Evolutionary conservation across 2,329 filamentous ascomycete genomes (phyloP), one percentile per base, ranked within the genome.

Genomic region (Colletotrichum tamarilloi): DNA sequence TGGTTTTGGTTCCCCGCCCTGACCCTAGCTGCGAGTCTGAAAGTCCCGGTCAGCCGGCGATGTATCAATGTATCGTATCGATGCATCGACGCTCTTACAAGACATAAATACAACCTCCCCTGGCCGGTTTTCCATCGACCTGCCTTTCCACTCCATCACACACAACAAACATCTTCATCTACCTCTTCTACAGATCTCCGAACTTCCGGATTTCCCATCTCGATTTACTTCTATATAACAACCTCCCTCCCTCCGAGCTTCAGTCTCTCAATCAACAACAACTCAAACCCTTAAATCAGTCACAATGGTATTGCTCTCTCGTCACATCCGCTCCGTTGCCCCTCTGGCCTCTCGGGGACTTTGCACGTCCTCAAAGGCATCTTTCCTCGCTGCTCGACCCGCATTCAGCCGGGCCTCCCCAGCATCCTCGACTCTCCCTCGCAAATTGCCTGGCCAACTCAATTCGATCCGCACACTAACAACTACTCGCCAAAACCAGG

Each of bases 381-480:
- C 74, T 28, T 76, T 73, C 46, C 71, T 75, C 52, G 68, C 75
- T 69, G 69, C 75, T 69, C 62, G 75, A 57, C 69, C 77, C 63
- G 74, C 75, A 28, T 58, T 73, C 32, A 56, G 49, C 62, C 58
- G 69, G 26, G 68, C 75, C 72, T 72, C 74, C 57, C 64, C 38
- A 56, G 42, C 56, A 19, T 56, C 69, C 42, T 67, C 72, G 58
- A 67, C 87, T 77, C 82, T 87, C 76, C 81, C 77, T 85, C 85
- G 79, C 81, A 80, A 80, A 84, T 77, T 82, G 84, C 68, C 74
- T 58, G 62, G 73, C 55, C 63, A 74, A 62, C 75, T 75, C 75
- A 88, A 89, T 81, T 87, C 92, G 77, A 87, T 87, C 78, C 90
- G 90, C 86, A 90, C 84, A 85, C 87, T 89, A 81, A 88, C 87